Percentiles rank a stretch among this genome's conserved stretches.
These are phyloP conservation scores for Leishmania tarentolae DNA, from an alignment of 208 protist genomes.

Conservation along the genomic window DNA sequence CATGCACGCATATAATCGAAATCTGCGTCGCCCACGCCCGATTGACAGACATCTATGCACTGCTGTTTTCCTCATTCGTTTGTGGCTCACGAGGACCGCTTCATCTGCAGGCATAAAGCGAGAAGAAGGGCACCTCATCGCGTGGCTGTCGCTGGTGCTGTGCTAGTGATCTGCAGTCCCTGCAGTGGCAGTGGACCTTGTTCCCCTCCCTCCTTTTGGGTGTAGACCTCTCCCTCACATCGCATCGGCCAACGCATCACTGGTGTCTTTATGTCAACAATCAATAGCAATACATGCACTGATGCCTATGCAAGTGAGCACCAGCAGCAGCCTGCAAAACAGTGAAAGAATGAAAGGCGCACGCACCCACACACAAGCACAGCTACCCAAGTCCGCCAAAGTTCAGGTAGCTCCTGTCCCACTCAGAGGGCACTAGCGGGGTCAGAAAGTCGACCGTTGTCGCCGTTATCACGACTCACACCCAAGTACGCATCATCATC, in stretches of 20 bases:
- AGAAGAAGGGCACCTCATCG: background rate
- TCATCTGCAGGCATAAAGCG: background rate
- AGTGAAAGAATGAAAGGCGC: background rate
- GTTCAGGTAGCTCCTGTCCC: background rate
- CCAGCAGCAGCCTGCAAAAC: background rate
- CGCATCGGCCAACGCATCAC: background rate
- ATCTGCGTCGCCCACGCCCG: too few species aligned
- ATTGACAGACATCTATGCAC: too few species aligned
- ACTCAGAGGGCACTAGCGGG: background rate
- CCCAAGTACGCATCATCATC: background rate
- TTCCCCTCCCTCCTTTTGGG: too few species aligned
- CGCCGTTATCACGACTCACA: background rate
- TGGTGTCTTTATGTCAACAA: background rate
- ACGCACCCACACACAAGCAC: background rate
- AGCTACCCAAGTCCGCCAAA: background rate
- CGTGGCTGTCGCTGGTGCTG: background rate
- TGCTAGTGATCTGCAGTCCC: background rate
- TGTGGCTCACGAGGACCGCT: background rate
- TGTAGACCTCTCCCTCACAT: background rate
- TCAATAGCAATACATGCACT: background rate
- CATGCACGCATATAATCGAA: background rate
- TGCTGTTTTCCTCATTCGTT: too few species aligned
- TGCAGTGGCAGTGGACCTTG: background rate
- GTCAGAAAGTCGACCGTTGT: background rate
- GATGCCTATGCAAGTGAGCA: background rate